These are phyloP conservation scores for Thraustochytrium striatum DNA, from an alignment of 352 stramenopile species.

Conservation along the genomic window DNA sequence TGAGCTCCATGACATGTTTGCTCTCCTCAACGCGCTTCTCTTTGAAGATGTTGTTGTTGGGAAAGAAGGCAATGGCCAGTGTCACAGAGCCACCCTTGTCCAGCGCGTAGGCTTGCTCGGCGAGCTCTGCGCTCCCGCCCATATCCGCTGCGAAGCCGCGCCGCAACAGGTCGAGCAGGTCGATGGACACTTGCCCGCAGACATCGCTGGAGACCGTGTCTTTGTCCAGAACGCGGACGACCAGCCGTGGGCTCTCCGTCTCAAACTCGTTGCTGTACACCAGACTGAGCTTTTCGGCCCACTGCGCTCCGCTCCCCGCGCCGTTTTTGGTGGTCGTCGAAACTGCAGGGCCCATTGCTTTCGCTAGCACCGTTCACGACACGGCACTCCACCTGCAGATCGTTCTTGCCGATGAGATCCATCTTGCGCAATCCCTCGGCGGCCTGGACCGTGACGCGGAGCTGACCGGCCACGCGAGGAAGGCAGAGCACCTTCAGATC, in stretches of 20 bases:
- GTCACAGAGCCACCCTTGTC: not conserved
- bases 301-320: not conserved
- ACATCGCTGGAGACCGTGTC: constrained; percentile 23
- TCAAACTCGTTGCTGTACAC: constrained; percentile 17
- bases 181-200: not conserved
- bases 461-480: constrained; percentile 3
- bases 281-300: constrained; percentile 8
- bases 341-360: not conserved
- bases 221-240: constrained; percentile 1
- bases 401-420: not conserved
- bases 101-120: not conserved
- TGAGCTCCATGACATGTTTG: constrained; percentile 28
- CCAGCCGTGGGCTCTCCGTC: not conserved
- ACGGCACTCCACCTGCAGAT: constrained; percentile 8
- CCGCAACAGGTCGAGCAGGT: constrained; percentile 5
- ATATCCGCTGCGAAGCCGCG: not conserved
- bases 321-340: constrained; percentile 17
- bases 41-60: constrained; percentile 18
- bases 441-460: not conserved
- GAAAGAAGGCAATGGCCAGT: constrained; percentile 22
- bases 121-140: not conserved
- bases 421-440: not conserved
- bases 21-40: constrained; percentile 5
- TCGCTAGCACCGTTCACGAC: not conserved
- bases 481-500: not conserved